A percentile compares a stretch with the other conserved stretches of the same genome.
Conservation (phyloP, 139 green algal species). For the Desmodesmus armatus region DNA sequence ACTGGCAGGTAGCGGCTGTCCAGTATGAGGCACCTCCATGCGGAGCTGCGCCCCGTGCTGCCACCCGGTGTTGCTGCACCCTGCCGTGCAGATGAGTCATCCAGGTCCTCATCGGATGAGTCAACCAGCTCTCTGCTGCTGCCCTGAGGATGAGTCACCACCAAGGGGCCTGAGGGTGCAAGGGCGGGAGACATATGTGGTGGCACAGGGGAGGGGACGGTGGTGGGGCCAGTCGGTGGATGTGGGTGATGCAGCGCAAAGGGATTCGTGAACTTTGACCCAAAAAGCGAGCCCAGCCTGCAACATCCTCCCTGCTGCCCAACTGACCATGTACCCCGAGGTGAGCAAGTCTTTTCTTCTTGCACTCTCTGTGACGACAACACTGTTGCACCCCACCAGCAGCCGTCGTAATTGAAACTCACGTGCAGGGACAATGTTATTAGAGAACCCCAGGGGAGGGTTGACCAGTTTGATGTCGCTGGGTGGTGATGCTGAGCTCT, state of each 20-base stretch:
- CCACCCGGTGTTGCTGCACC: background rate
- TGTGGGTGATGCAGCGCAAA: background rate
- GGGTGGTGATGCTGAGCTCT: too few relatives aligned
- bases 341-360: background rate
- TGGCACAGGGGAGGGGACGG: too few relatives aligned
- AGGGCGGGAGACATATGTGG: background rate
- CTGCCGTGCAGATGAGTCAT: background rate
- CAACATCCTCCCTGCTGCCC: background rate
- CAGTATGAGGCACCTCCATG: conserved; percentile 44
- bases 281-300: background rate
- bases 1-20: conserved; percentile 54
- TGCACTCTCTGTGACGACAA: background rate
- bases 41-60: background rate
- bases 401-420: background rate
- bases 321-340: background rate
- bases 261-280: background rate
- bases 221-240: too few relatives aligned
- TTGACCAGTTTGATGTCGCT: background rate
- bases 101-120: conserved; percentile 30
- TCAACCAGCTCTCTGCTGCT: conserved; percentile 10
- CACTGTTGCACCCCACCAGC: background rate
- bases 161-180: background rate
- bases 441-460: conserved; percentile 13
- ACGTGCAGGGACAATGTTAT: conserved; percentile 34
- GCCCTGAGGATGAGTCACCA: background rate